Evolutionary conservation across 345 rosid genomes (phyloP).

Genomic region (Orychophragmus violaceus): DNA sequence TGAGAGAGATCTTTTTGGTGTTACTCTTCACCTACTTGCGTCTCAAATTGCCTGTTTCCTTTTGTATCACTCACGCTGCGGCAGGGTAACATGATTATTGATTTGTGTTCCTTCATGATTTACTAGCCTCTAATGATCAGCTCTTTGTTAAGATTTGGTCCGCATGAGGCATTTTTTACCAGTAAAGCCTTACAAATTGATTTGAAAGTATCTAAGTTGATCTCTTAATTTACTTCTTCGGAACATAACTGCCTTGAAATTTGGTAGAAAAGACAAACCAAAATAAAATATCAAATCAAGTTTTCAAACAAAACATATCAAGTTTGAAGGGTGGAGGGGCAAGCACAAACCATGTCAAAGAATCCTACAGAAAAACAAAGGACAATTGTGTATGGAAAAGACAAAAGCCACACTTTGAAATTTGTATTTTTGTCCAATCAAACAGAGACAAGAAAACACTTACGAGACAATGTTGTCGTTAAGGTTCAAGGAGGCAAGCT

Average conservation of each 20-base stretch:
- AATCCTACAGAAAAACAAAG: constrained; percentile 6
- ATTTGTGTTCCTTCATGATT: too few species aligned
- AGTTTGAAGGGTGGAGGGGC: not conserved
- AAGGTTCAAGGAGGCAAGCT: constrained; percentile 67
- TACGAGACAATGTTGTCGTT: constrained; percentile 50
- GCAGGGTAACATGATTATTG: too few species aligned
- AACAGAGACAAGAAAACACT: not conserved
- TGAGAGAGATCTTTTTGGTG: too few species aligned
- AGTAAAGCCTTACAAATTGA: too few species aligned
- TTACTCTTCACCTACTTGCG: too few species aligned
- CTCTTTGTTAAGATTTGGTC: too few species aligned
- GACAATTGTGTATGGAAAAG: not conserved
- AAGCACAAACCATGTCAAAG: constrained; percentile 12
- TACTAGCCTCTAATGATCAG: too few species aligned
- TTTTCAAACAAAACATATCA: not conserved
- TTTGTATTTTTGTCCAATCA: not conserved
- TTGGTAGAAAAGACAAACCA: not conserved
- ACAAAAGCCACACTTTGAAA: constrained; percentile 9
- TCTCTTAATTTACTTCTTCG: too few species aligned
- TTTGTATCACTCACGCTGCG: too few species aligned
- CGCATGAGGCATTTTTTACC: too few species aligned
- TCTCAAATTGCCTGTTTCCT: too few species aligned
- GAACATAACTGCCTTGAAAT: not conserved
- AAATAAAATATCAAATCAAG: not conserved
- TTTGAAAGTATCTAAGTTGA: too few species aligned